Conservation (phyloP, 768 basidiomycete species). For the Xerocomellus chrysenteron region DNA sequence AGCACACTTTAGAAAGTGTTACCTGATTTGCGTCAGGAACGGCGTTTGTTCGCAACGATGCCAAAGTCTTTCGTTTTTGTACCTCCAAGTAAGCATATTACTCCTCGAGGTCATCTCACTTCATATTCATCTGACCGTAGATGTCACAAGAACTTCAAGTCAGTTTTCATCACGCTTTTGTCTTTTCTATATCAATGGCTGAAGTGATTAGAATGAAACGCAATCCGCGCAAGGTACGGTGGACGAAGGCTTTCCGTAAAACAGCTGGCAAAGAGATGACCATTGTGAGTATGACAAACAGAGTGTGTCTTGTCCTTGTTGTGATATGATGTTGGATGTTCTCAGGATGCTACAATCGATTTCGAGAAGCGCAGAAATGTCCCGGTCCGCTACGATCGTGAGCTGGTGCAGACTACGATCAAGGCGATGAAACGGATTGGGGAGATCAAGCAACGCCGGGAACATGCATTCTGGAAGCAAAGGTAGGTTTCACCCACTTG, state of each 20-base stretch:
- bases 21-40: constrained; percentile 49
- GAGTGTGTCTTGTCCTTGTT: neutral
- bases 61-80: constrained; percentile 97
- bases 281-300: constrained; percentile 58
- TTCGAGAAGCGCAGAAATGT: constrained; percentile 99
- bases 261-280: constrained; percentile 99
- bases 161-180: constrained; percentile 20
- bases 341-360: constrained; percentile 94
- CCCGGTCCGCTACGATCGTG: constrained; percentile 95
- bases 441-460: constrained; percentile 88
- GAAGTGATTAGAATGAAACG: constrained; percentile 83
- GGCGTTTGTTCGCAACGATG: constrained; percentile 96
- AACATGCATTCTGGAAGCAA: constrained; percentile 95
- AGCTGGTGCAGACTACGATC: constrained; percentile 87
- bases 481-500: constrained; percentile 43
- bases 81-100: constrained; percentile 77
- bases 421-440: constrained; percentile 95
- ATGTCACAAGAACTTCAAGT: constrained; percentile 99
- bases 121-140: constrained; percentile 38
- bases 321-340: neutral
- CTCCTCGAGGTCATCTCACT: neutral
- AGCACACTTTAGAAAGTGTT: neutral
- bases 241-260: constrained; percentile 99
- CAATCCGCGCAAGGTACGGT: constrained; percentile 96
- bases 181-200: neutral